Base-by-base conservation (phyloP, 2,329 filamentous ascomycete species). In the Bipolaris victoriae region DNA sequence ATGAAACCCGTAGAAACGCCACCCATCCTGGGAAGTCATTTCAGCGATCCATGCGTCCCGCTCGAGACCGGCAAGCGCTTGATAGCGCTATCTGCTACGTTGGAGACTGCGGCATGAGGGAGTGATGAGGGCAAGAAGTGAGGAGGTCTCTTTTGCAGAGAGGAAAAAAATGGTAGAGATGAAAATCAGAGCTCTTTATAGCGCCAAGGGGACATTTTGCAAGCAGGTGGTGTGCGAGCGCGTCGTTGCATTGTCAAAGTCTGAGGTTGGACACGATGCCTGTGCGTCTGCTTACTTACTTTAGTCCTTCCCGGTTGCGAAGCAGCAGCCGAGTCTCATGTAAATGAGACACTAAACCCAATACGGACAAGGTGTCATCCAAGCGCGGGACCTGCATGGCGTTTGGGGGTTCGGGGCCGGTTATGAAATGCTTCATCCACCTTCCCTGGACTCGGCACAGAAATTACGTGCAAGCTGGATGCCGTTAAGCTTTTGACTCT, bases 271-370 rank as follows among this genome's bases (percentile, higher is more conserved):
- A 35, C 39, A 43, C 35, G 3, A 4, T 11, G 41, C 5, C 49
- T 29, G 35, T 46, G 48, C 43, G 11, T 10, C 31, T 4, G 22
- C 16, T 20, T 18, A 33, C 31, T 48, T 37, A 16, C 4, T 31
- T 31, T 31, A 13, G 29, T 31, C 29, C 29, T 31, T 5, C 9
- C 9, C 10, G 36, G 29, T 16, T 36, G 49, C 54, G 41, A 43
- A 56, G 54, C 41, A 11, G 36, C 24, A 52, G 36, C 40, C 49
- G 26, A 47, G 54, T 57, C 49, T 41, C 49, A 57, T 49, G 36
- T 56, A 52, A 26, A 52, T 47, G 43, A 15, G 20, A 29, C 3
- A 3, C 33, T 46, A 47, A 51, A 15, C 52, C 29, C 11, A n/a
- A 43, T 57, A 24, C 13, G 15, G 54, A 10, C 15, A n/a, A 22